Conservation (phyloP, 1,284 basidiomycete species). For the Ustilago trichophora region DNA sequence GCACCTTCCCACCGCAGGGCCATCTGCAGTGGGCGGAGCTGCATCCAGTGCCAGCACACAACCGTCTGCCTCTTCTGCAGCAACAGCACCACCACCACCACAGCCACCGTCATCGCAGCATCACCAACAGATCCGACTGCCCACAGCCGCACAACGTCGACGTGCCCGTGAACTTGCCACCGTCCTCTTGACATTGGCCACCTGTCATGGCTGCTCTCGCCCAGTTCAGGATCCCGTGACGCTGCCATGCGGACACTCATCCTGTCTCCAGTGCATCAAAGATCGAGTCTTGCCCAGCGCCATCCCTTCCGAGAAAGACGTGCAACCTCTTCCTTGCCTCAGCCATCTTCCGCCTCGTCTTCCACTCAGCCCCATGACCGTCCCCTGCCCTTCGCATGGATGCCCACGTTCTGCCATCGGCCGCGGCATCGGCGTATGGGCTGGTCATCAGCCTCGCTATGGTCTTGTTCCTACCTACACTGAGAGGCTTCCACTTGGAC, state of each 20-base stretch:
- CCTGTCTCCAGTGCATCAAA: slow-evolving; percentile 55
- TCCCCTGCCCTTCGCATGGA: slow-evolving; percentile 48
- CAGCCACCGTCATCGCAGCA: no score
- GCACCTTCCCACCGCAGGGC: no score
- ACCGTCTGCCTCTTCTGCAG: no score
- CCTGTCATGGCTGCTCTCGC: slow-evolving; percentile 43
- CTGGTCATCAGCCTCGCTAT: slow-evolving; percentile 49
- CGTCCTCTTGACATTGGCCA: slow-evolving; percentile 36
- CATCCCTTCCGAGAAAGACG: slow-evolving; percentile 26
- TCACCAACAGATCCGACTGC: slow-evolving; percentile 20
- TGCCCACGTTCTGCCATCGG: slow-evolving; percentile 58
- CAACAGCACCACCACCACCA: background rate
- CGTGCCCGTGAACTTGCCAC: slow-evolving; percentile 43
- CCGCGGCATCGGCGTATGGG: slow-evolving; percentile 55
- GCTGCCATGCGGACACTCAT: slow-evolving; percentile 57
- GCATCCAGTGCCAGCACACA: no score
- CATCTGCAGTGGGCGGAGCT: no score
- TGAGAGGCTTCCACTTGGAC: slow-evolving; percentile 24
- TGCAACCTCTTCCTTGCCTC: slow-evolving; percentile 29
- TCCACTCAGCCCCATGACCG: slow-evolving; percentile 52
- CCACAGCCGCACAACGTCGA: slow-evolving; percentile 36
- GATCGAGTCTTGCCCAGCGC: slow-evolving; percentile 15
- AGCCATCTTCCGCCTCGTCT: slow-evolving; percentile 53
- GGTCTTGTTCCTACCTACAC: slow-evolving; percentile 45
- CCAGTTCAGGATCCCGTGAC: slow-evolving; percentile 54